phyloP scores from a whole-genome alignment of 257 asterid genomes.

The Plectranthus barbatus region DNA sequence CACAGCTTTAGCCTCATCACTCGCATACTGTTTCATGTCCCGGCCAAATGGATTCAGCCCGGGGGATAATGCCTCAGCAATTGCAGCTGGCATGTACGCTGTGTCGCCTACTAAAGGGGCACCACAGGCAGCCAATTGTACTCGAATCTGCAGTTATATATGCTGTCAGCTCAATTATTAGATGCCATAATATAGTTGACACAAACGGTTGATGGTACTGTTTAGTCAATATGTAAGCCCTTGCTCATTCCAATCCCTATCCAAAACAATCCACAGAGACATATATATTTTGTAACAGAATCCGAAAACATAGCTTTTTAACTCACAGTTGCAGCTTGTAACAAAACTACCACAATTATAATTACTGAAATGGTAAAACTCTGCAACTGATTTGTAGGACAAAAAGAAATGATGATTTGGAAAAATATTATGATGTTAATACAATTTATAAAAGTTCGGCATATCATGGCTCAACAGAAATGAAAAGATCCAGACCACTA shows the following conservation, averaged over 20 bases:
- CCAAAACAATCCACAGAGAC: not conserved
- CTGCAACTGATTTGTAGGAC: not conserved
- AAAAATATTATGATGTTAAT: not conserved
- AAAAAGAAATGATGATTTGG: not conserved
- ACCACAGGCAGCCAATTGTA: conserved; percentile 71
- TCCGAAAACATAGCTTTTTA: not conserved
- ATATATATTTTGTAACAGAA: not conserved
- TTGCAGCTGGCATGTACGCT: conserved; percentile 83
- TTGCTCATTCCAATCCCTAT: not conserved
- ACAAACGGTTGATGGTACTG: not conserved
- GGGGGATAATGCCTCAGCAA: conserved; percentile 47
- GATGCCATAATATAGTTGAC: not conserved
- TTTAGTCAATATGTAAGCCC: not conserved
- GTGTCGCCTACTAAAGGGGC: conserved; percentile 91
- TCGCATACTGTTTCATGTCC: conserved; percentile 30
- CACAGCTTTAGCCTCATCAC: conserved; percentile 33
- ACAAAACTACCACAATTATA: not conserved
- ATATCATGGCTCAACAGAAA: not conserved
- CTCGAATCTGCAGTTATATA: conserved; percentile 52
- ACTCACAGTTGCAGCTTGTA: not conserved
- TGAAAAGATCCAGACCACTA: conserved; percentile 17
- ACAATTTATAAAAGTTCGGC: not conserved
- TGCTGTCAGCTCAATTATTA: not conserved
- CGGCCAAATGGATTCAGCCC: conserved; percentile 61
- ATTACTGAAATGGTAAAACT: not conserved